Conservation (phyloP, 2,329 filamentous ascomycete genomes). For the Neopestalotiopsis rosae region DNA sequence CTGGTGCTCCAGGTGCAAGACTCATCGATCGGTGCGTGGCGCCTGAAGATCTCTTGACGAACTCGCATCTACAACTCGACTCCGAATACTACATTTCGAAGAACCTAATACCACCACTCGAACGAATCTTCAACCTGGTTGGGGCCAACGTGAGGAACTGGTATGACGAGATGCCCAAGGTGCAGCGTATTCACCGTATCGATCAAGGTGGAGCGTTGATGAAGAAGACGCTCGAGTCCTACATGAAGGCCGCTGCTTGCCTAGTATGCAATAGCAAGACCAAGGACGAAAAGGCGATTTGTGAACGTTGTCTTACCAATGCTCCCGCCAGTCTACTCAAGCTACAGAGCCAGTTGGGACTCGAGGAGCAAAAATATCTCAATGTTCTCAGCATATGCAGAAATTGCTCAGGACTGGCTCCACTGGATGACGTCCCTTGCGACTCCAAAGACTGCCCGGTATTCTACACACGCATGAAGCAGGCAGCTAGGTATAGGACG, state of each 20-base stretch:
- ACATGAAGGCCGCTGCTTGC: constrained; percentile 83
- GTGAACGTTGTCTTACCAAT: constrained; percentile 59
- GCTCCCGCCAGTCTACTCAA: constrained; percentile 66
- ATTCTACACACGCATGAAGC: constrained; percentile 79
- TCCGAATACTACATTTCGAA: constrained; percentile 97
- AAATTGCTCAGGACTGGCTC: constrained; percentile 76
- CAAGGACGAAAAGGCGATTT: constrained; percentile 51
- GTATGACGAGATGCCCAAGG: constrained; percentile 97
- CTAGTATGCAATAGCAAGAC: constrained; percentile 72
- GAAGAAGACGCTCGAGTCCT: constrained; percentile 88
- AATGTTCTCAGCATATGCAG: constrained; percentile 77
- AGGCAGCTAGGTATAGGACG: constrained; percentile 52
- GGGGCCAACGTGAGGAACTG: constrained; percentile 89
- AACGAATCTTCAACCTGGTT: constrained; percentile 95
- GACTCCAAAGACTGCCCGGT: constrained; percentile 93
- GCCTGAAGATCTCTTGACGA: constrained; percentile 80
- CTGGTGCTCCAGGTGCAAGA: constrained; percentile 83
- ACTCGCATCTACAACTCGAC: constrained; percentile 81
- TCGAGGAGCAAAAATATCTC: constrained; percentile 65
- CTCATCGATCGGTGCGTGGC: constrained; percentile 90
- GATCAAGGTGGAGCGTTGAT: constrained; percentile 41
- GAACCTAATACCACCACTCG: constrained; percentile 91
- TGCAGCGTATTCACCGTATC: constrained; percentile 76
- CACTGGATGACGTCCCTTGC: constrained; percentile 80
- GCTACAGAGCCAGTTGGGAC: constrained; percentile 66